Base-by-base conservation (phyloP, 192 early-diverging fungal species). In the Backusella psychrophila region DNA sequence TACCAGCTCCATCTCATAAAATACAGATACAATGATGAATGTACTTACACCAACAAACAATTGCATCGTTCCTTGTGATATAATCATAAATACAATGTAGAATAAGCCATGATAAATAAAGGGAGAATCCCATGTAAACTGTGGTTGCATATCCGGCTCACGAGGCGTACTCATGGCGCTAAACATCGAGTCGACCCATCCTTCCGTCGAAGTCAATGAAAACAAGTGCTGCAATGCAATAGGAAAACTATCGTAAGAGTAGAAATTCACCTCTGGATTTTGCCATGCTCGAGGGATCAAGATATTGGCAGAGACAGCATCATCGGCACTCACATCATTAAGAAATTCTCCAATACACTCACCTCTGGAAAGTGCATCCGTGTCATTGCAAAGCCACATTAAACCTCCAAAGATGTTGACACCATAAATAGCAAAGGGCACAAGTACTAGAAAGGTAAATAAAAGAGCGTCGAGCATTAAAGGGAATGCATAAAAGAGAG, bases 341-440 rank as follows among this genome's bases (percentile, higher is more conserved):
- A 63, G n/a, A 74, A 77, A 86, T 29, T 82, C 84, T 2, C 81
- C 85, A 33, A 77, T 44, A 53, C 87, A 89, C 19, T 80, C 77
- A 2, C 69, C 33, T 21, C 81, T 73, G 2, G 34, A 39, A 1
- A 33, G 15, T n/a, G 81, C 77, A 6, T 2, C 12, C 7, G 33
- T 7, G 42, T 72, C 78, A 56, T 85, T 89, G 63, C 88, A 89
- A 5, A 33, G 49, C 36, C 73, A 89, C 26, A 89, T 82, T n/a
- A 75, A 34, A 2, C 87, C 86, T 0, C 83, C 70, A 72, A 87
- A 89, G 38, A 89, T 76, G 19, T 87, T 87, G 75, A 84, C 78
- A 9, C 83, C 88, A 67, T 86, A 87, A 23, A 89, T 82, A 0
- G 78, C 80, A 70, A 86, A 89, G 4, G 88, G 88, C 2, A 88